Percentiles rank a stretch among this genome's conserved stretches.
Conservation (phyloP, 306 rosid genomes). For the Herpetospermum pedunculosum region DNA sequence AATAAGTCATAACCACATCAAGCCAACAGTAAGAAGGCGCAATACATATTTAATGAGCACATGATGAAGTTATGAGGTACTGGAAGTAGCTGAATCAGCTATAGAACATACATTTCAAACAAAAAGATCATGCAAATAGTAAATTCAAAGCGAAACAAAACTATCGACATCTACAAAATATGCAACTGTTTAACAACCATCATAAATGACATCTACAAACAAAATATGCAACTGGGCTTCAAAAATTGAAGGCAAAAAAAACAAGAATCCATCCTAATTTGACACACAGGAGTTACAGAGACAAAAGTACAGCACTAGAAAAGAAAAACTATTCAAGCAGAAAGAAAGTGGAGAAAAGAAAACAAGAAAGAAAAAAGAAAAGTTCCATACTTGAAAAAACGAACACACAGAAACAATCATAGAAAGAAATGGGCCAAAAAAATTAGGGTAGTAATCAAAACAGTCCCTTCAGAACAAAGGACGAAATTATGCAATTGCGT, state of each 20-base stretch:
- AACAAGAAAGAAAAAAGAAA: not conserved
- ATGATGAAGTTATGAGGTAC: not conserved
- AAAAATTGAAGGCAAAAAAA: not conserved
- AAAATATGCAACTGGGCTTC: not conserved
- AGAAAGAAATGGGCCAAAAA: not conserved
- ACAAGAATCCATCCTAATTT: not conserved
- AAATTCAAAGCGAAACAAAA: not conserved
- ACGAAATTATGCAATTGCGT: not conserved
- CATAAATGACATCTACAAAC: not conserved
- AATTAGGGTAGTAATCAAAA: not conserved
- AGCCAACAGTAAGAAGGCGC: not conserved
- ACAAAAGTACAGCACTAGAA: not conserved
- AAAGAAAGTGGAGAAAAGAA: not conserved
- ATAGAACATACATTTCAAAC: not conserved
- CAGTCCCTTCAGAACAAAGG: not conserved
- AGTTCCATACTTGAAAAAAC: not conserved
- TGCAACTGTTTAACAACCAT: not conserved
- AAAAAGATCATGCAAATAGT: not conserved
- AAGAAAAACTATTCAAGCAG: constrained; percentile 1
- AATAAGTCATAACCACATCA: not conserved
- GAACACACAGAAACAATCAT: not conserved
- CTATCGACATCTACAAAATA: not conserved
- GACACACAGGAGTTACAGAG: not conserved
- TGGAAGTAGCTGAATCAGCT: not conserved
- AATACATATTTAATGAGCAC: not conserved